Evolutionary conservation across 805 yeast species (phyloP).

Genomic region (Wilhelminamyces savonicus): DNA sequence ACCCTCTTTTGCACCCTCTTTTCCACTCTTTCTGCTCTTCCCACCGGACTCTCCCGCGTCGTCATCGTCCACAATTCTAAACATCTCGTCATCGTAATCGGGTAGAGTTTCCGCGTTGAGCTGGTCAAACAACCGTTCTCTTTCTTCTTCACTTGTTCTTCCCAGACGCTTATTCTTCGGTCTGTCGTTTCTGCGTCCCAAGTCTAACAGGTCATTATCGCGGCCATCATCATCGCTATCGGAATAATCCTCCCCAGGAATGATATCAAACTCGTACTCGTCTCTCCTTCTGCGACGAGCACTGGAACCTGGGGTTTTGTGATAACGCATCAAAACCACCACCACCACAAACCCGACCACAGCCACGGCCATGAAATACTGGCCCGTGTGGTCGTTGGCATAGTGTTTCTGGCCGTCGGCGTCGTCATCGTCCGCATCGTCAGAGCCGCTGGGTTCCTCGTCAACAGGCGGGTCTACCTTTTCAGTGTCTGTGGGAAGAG

Average conservation of each 20-base stretch:
- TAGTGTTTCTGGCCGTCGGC: conserved; percentile 30
- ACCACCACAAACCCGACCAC: conserved; percentile 50
- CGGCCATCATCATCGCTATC: conserved; percentile 30
- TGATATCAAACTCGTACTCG: conserved; percentile 70
- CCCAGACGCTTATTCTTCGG: neutral
- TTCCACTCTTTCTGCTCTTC: too few species aligned
- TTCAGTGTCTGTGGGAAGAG: neutral
- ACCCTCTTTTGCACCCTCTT: too few species aligned
- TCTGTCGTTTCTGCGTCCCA: conserved; percentile 16
- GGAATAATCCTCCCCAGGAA: conserved; percentile 55
- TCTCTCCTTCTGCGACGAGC: conserved; percentile 54
- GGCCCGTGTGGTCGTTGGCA: conserved; percentile 44
- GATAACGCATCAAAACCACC: conserved; percentile 41
- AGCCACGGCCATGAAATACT: conserved; percentile 55
- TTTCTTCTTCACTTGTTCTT: conserved; percentile 24
- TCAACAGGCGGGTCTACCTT: conserved; percentile 1
- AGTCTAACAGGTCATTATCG: conserved; percentile 26
- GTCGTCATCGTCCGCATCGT: conserved; percentile 21
- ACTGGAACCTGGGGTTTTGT: conserved; percentile 33
- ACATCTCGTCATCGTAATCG: conserved; percentile 34
- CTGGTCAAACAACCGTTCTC: conserved; percentile 36
- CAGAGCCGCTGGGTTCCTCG: conserved; percentile 3
- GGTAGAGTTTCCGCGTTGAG: conserved; percentile 33
- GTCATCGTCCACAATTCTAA: conserved; percentile 35
- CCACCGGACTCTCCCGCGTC: too few species aligned